Evolutionary conservation across 2,329 filamentous ascomycete genomes (phyloP).

Genomic region (Cladophialophora psammophila): DNA sequence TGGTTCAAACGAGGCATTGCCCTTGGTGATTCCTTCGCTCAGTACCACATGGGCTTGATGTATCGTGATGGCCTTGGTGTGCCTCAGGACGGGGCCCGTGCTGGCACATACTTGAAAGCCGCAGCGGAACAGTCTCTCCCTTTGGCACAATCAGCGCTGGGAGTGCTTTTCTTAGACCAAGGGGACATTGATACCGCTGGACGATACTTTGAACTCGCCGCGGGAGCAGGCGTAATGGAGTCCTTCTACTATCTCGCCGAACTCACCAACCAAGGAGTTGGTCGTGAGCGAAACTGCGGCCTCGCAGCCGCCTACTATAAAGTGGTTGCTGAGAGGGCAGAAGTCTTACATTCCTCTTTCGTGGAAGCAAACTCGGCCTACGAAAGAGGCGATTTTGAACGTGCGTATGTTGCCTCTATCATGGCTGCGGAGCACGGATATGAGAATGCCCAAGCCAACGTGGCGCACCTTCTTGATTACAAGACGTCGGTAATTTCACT

Average conservation of each 20-base stretch:
- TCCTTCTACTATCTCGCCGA: constrained; percentile 93
- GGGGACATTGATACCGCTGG: constrained; percentile 81
- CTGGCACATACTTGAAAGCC: constrained; percentile 76
- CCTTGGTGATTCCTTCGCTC: constrained; percentile 80
- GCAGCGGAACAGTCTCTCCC: constrained; percentile 84
- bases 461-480: constrained; percentile 84
- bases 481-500: constrained; percentile 68
- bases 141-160: constrained; percentile 81
- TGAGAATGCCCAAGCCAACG: constrained; percentile 86
- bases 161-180: constrained; percentile 84
- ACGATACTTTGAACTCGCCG: constrained; percentile 87
- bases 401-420: constrained; percentile 80
- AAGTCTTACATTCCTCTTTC: constrained; percentile 78
- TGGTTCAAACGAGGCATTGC: constrained; percentile 85
- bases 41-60: constrained; percentile 85
- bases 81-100: constrained; percentile 71
- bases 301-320: constrained; percentile 85
- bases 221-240: constrained; percentile 82
- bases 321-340: constrained; percentile 75
- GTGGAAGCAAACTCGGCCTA: constrained; percentile 83
- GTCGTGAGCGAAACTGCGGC: constrained; percentile 78
- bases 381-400: constrained; percentile 77
- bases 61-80: constrained; percentile 80
- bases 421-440: constrained; percentile 93
- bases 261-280: constrained; percentile 80